Evolutionary conservation across 352 stramenopile species (phyloP).

Genomic region (Globisporangium carolinianum): DNA sequence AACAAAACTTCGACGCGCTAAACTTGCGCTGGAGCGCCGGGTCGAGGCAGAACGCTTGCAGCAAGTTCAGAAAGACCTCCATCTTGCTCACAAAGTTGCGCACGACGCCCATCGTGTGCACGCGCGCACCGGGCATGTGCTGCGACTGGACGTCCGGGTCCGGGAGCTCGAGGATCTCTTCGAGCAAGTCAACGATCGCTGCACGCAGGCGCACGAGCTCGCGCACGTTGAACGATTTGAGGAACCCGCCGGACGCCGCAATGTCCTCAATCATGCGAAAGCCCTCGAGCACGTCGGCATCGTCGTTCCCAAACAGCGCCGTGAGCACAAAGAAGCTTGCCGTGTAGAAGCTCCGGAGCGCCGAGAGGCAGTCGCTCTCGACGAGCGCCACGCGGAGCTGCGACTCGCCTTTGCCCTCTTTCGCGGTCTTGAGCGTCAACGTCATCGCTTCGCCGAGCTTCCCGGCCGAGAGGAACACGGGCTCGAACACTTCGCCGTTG

Average conservation of each 20-base stretch:
- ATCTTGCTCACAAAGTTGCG: slow-evolving; percentile 88
- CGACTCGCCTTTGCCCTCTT: slow-evolving; percentile 75
- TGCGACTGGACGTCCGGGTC: slow-evolving; percentile 69
- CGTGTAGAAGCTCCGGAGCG: slow-evolving; percentile 79
- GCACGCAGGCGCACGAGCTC: slow-evolving; percentile 55
- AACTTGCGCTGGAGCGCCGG: slow-evolving; percentile 64
- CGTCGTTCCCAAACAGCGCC: slow-evolving; percentile 68
- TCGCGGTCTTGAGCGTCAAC: slow-evolving; percentile 56
- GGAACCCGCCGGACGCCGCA: slow-evolving; percentile 50
- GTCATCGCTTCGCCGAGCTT: slow-evolving; percentile 77
- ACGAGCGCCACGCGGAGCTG: slow-evolving; percentile 72
- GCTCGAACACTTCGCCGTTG: slow-evolving; percentile 81
- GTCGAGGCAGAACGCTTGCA: slow-evolving; percentile 68
- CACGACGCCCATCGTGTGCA: slow-evolving; percentile 79
- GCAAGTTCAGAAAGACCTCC: slow-evolving; percentile 58
- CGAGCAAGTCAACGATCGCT: slow-evolving; percentile 63
- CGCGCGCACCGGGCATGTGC: slow-evolving; percentile 49
- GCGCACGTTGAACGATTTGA: slow-evolving; percentile 71
- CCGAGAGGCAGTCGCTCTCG: slow-evolving; percentile 74
- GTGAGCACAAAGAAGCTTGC: slow-evolving; percentile 70
- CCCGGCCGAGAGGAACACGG: slow-evolving; percentile 77
- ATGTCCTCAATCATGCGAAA: slow-evolving; percentile 78
- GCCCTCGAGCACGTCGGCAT: slow-evolving; percentile 71
- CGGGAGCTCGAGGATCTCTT: slow-evolving; percentile 75
- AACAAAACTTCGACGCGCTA: slow-evolving; percentile 70